A percentile compares a stretch with the other conserved stretches of the same genome.
These are phyloP conservation scores for Arbutus unedo DNA, from an alignment of 148 eudicot species.

Conservation along the genomic window DNA sequence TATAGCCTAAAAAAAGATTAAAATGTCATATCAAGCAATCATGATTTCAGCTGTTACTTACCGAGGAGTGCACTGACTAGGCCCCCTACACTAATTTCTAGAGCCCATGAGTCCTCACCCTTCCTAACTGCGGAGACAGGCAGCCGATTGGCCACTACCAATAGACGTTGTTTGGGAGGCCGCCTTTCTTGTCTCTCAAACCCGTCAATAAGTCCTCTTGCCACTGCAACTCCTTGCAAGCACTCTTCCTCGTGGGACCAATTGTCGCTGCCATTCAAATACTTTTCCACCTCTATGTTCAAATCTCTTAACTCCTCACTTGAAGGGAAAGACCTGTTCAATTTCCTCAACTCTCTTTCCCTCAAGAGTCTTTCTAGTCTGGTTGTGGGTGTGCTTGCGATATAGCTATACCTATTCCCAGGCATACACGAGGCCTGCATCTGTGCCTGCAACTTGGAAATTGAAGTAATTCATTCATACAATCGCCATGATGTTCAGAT, in stretches of 20 bases:
- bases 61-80: slow-evolving; percentile 87
- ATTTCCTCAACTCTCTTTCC: slow-evolving; percentile 53
- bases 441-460: no score
- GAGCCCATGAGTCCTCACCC: slow-evolving; percentile 83
- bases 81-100: slow-evolving; percentile 90
- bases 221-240: slow-evolving; percentile 50
- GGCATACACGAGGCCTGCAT: slow-evolving; percentile 58
- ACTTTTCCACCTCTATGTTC: no score
- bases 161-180: slow-evolving; percentile 56
- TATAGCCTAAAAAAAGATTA: no score
- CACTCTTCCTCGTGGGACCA: slow-evolving; percentile 48
- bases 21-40: background rate
- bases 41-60: slow-evolving; percentile 25
- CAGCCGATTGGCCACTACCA: slow-evolving; percentile 88
- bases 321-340: slow-evolving; percentile 31
- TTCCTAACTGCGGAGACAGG: slow-evolving; percentile 90
- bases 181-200: slow-evolving; percentile 44
- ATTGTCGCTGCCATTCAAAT: slow-evolving; percentile 25
- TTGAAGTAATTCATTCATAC: no score
- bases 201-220: slow-evolving; percentile 35
- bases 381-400: slow-evolving; percentile 39
- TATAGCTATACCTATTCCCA: slow-evolving; percentile 60
- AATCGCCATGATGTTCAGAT: no score
- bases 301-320: slow-evolving; percentile 22
- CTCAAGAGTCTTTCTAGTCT: slow-evolving; percentile 55